Percentiles rank a stretch among this genome's conserved stretches.
These are phyloP conservation scores for Euphorbia corollata DNA, from an alignment of 441 rosid genomes.

Conservation along the genomic window DNA sequence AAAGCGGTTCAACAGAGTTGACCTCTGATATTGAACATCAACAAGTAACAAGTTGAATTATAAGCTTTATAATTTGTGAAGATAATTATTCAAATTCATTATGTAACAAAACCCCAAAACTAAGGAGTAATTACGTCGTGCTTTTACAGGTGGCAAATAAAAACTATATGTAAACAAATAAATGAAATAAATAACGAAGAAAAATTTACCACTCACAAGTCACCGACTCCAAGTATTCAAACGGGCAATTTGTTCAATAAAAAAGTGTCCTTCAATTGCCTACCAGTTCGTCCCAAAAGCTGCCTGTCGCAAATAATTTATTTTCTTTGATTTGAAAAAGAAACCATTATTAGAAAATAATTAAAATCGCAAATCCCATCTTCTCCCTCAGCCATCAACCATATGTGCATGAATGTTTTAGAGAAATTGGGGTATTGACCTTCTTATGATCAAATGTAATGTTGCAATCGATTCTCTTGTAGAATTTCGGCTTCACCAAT, in stretches of 20 bases:
- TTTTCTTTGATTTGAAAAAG: constrained; percentile 11
- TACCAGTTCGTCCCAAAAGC: constrained; percentile 25
- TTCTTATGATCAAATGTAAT: constrained; percentile 55
- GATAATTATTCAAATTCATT: too few species aligned
- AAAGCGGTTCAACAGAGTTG: too few species aligned
- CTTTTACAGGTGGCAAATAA: constrained; percentile 13
- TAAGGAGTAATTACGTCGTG: neutral
- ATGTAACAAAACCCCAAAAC: too few species aligned
- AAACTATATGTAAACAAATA: neutral
- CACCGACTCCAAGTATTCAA: constrained; percentile 23
- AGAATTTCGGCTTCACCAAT: constrained; percentile 76
- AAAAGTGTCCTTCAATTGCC: constrained; percentile 19
- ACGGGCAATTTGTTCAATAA: constrained; percentile 32
- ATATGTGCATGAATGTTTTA: constrained; percentile 65
- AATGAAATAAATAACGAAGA: neutral
- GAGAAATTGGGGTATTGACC: constrained; percentile 47
- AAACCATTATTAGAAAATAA: neutral
- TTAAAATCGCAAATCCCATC: neutral
- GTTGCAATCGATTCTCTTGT: constrained; percentile 57
- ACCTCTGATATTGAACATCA: too few species aligned
- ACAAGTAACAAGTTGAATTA: too few species aligned
- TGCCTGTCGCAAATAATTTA: constrained; percentile 31
- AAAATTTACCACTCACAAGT: constrained; percentile 19
- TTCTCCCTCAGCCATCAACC: constrained; percentile 20
- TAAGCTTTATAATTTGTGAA: too few species aligned